These are phyloP conservation scores for Kwoniella bestiolae DNA, from an alignment of 768 basidiomycete genomes.

Conservation along the genomic window DNA sequence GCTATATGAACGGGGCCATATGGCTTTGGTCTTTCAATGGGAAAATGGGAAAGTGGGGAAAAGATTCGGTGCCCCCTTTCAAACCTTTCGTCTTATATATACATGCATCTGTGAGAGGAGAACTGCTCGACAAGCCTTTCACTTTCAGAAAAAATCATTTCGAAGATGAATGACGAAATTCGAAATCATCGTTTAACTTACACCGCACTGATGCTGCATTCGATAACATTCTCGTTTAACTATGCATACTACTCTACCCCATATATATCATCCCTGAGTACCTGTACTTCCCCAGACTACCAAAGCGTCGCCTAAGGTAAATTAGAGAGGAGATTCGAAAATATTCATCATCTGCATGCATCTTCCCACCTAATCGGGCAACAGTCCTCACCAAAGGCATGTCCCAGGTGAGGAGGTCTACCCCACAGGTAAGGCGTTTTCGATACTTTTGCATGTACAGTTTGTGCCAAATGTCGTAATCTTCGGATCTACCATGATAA, in stretches of 20 bases:
- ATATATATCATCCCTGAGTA: neutral
- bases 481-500: neutral
- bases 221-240: too few species aligned
- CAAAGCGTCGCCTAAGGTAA: too few species aligned
- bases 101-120: constrained; percentile 2
- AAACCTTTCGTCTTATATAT: neutral
- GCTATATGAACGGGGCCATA: constrained; percentile 22
- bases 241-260: neutral
- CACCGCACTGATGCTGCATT: too few species aligned
- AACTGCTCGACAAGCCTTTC: neutral
- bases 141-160: neutral
- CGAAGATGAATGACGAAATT: constrained; percentile 11
- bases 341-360: neutral
- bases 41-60: constrained; percentile 2
- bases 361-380: constrained; percentile 3
- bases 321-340: neutral
- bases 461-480: constrained; percentile 14
- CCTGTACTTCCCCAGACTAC: too few species aligned
- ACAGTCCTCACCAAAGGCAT: too few species aligned
- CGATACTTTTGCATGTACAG: neutral
- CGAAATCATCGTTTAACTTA: constrained; percentile 7
- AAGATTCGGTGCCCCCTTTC: constrained; percentile 10
- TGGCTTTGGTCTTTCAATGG: constrained; percentile 6
- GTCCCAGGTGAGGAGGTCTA: too few species aligned
- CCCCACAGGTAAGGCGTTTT: too few species aligned